Evolutionary conservation across 108 stramenopile genomes (phyloP), one percentile per base, ranked within the genome.

Genomic region (Aureococcus anophagefferens): DNA sequence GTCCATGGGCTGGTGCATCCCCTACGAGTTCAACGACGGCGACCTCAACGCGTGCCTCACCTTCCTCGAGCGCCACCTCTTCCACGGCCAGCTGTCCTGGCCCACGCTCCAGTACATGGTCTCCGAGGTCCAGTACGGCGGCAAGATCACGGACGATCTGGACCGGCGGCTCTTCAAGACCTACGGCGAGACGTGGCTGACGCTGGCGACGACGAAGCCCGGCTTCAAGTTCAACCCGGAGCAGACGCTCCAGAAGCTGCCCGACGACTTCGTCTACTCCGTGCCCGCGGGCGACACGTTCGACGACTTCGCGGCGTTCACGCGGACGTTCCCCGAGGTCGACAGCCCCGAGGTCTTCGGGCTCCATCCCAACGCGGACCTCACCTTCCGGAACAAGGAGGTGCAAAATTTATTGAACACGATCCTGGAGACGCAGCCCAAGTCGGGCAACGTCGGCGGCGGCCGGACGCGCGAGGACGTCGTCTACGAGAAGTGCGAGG

Each of bases 341-440:
- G 83, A 84, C 70, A 63, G 65, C 7, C 79, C 83, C 16, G 83
- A 84, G 68, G n/a, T 84, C 66, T 74, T 84, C 33, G 83, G 83
- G 0, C 73, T 84, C 30, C 83, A 84, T 70, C 77, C 83, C 34
- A 84, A 84, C 71, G 83, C 80, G 5, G 77, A 81, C 69, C 34
- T 84, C 31, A 79, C 77, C 30, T 81, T 77, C 63, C 37, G 74
- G 16, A 67, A 63, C 34, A 70, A 79, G 70, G 74, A 80, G 65
- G 77, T 75, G 13, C 32, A 15, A 31, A 36, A 62, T 37, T 65
- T 84, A 21, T 30, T 84, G 4, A 59, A 64, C 33, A 76, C 74
- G 30, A 73, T 84, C n/a, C 29, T 71, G 68, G 72, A 71, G 31
- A 84, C 79, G 46, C 79, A 80, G 77, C 83, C 83, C 18, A 78